These are phyloP conservation scores for Nemania abortiva DNA, from an alignment of 2,329 filamentous ascomycete genomes.

Conservation along the genomic window DNA sequence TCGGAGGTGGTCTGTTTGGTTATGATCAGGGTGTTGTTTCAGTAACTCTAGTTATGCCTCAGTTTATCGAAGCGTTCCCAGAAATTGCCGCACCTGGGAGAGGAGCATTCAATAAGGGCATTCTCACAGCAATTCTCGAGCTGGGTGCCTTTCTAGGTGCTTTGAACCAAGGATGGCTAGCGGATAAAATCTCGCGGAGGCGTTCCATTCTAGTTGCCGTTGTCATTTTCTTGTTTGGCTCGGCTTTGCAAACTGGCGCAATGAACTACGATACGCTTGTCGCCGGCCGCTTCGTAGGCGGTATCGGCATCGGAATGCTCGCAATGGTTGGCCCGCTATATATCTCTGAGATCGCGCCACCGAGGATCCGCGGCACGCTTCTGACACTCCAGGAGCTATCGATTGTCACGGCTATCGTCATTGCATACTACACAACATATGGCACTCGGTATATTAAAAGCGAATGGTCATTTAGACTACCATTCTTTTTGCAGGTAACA, in stretches of 20 bases:
- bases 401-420: conserved; percentile 49
- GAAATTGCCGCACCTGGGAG: background rate
- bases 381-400: conserved; percentile 43
- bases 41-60: background rate
- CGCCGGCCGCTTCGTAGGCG: conserved; percentile 64
- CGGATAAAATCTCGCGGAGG: background rate
- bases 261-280: background rate
- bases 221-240: background rate
- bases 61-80: background rate
- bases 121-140: conserved; percentile 56
- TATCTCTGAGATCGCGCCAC: conserved; percentile 47
- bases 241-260: background rate
- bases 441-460: conserved; percentile 53
- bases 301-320: conserved; percentile 64
- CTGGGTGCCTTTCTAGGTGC: conserved; percentile 69
- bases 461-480: conserved; percentile 51
- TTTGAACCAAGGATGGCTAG: conserved; percentile 58
- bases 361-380: conserved; percentile 37
- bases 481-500: conserved; percentile 44
- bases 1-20: background rate
- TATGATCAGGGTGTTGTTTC: background rate
- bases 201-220: background rate
- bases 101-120: background rate
- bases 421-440: conserved; percentile 44
- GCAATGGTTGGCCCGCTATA: conserved; percentile 37